Base-by-base conservation (phyloP, 2,329 filamentous ascomycete genomes). In the Trichoderma simmonsii region DNA sequence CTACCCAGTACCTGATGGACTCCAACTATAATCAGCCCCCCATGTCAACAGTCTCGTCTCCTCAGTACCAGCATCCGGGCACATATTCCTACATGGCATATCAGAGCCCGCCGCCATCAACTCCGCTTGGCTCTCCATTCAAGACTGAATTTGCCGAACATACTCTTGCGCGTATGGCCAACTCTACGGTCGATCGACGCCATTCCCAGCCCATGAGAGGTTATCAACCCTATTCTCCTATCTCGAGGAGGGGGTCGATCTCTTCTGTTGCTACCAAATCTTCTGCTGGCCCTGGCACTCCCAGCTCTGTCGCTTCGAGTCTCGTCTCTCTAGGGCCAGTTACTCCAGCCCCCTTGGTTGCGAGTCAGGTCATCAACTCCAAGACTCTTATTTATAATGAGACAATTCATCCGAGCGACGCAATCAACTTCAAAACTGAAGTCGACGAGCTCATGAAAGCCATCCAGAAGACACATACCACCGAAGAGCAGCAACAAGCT, bases 361-460 rank as follows among this genome's bases (percentile, higher is more conserved):
- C 28, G 21, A 30, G 36, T 28, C 66, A 39, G 3, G 66, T 70
- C 26, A 43, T 26, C 75, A 75, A 75, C 75, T 78, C 82, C 36
- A 85, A 84, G 78, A 82, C 80, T 12, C 83, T 85, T 72, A 81
- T 80, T 4, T 80, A 81, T 75, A 88, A 86, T 79, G 83, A 83
- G 74, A 82, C 84, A 11, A 82, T 85, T 34, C 80, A 84, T 72
- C 82, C 84, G 72, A 81, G 83, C 1, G 81, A 85, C 28, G 84
- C 88, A n/a, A 83, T 89, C 51, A 86, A 88, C 73, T 95, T 95
- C 79, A 87, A 89, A n/a, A 97, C 94, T 0, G 89, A 93, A 72
- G 90, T 98, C 48, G 95, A 98, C 79, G 91, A 90, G 56, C 83
- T 98, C 56, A 97, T 98, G 94, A 94, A 92, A 81, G 89, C 92